Base-by-base conservation (phyloP, 83 land plant species). In the Isoetes engelmannii region DNA sequence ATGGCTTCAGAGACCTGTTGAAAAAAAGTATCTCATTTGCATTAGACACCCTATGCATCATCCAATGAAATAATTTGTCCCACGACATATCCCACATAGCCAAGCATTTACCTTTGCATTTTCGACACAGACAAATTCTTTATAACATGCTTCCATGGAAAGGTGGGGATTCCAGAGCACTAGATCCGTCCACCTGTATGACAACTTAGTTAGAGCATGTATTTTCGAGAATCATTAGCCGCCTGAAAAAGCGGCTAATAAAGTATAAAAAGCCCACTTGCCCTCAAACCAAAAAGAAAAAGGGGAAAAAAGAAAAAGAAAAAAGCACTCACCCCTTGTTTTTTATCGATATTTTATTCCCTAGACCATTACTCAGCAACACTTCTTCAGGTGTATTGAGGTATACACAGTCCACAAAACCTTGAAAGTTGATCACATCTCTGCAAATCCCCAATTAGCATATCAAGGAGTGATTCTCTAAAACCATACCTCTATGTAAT, bases 41-140 rank as follows among this genome's bases (percentile, higher is more conserved):
- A 28, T 28, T 28, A 28, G 37, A 28, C 37, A 28, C 37, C 37
- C 37, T 28, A 28, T 28, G 37, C 37, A 28, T 28, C 37, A 28
- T 28, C 37, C 37, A 28, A 28, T 28, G 2, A 28, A 28, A 28
- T 0, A 0, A 0, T 28, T 28, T 28, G 37, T 28, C 37, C 37
- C 37, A 28, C n/a, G 37, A 28, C 37, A 28, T 28, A 28, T 28
- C 2, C 2, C 37, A 28, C 37, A 28, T 28, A 28, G 37, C 37
- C 37, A 28, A 28, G 37, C 37, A 28, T 28, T 28, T 79, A 93
- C 98, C 96, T 90, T 74, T 1, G 96, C 98, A 84, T 93, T 93
- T 73, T 93, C 98, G 65, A 93, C 98, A 62, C 98, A 93, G 0
- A 93, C 98, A 79, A 93, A 93, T 76, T 93, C 92, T 70, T 73